These are phyloP conservation scores for Cystobasidium sp. DNA, from an alignment of 1,284 basidiomycete species.

Conservation along the genomic window DNA sequence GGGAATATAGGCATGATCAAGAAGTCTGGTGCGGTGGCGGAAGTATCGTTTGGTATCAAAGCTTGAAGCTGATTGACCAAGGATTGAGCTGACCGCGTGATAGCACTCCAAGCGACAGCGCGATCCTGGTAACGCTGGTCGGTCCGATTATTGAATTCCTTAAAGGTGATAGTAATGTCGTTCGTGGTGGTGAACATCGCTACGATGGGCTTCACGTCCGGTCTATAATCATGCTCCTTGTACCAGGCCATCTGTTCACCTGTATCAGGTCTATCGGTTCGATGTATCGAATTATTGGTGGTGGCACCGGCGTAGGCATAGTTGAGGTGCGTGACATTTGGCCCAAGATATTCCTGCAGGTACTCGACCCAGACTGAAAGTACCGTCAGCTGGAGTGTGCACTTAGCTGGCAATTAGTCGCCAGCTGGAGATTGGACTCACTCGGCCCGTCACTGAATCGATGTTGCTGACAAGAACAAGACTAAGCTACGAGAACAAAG, in stretches of 20 bases:
- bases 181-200: constrained; percentile 37
- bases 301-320: constrained; percentile 40
- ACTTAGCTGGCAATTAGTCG: no score
- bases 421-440: no score
- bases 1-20: constrained; percentile 38
- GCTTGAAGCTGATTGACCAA: constrained; percentile 6
- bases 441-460: constrained; percentile 26
- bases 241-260: constrained; percentile 22
- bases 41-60: constrained; percentile 9
- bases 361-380: constrained; percentile 38
- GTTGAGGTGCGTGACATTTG: constrained; percentile 20
- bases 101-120: constrained; percentile 1
- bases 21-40: constrained; percentile 28
- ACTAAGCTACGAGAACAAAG: background rate
- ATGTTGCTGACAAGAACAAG: constrained; percentile 1
- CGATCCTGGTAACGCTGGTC: constrained; percentile 2
- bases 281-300: constrained; percentile 27
- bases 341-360: constrained; percentile 19
- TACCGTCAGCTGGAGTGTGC: no score
- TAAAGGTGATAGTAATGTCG: constrained; percentile 29
- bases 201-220: constrained; percentile 18
- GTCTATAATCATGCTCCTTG: background rate
- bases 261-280: constrained; percentile 20
- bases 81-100: constrained; percentile 19
- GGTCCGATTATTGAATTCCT: constrained; percentile 6